Base-by-base conservation (phyloP, 2,329 filamentous ascomycete genomes). In the Neoscytalidium dimidiatum region DNA sequence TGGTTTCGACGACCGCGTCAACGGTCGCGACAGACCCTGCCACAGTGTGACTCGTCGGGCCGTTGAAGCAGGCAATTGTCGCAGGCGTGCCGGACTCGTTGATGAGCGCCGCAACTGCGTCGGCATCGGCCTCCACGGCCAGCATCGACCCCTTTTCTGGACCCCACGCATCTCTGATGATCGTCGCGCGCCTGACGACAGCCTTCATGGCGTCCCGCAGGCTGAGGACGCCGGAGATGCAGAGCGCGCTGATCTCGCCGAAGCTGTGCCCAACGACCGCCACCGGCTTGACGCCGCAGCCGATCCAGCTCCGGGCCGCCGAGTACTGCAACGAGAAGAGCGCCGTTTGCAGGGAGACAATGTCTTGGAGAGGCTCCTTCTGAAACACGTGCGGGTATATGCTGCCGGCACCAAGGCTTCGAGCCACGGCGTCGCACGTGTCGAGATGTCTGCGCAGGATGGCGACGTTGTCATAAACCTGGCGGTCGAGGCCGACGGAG, bases 31-130 rank as follows among this genome's bases (percentile, higher is more conserved):
- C 65, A 0, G 75, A 68, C 0, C 82, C 82, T 2, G 79, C 80
- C 2, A 85, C 28, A 0, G 79, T 80, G 68, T 81, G 79, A 65
- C 74, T 81, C 3, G 66, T 68, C 0, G 79, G 79, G 0, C 81
- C 79, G 56, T 83, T 84, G 69, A 74, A 82, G 68, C 83, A 85
- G 0, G 84, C 83, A 38, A 86, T 80, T 0, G 68, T 6, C 64
- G 5, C 52, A 26, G 33, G 21, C 2, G 44, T 48, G 4, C 23
- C 23, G 23, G 44, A 48, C 3, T 14, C 44, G 13, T 19, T 21
- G 7, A 48, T 3, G 9, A 48, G 44, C 44, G 14, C 4, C 1
- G 4, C 3, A 14, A 48, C 44, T 1, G 23, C 21, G 7, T 48
- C 44, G 7, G 21, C 7, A 21, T 19, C 44, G 7, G 44, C 44